Evolutionary conservation across 2,329 filamentous ascomycete genomes (phyloP).

Genomic region (Penicillium capsulatum): DNA sequence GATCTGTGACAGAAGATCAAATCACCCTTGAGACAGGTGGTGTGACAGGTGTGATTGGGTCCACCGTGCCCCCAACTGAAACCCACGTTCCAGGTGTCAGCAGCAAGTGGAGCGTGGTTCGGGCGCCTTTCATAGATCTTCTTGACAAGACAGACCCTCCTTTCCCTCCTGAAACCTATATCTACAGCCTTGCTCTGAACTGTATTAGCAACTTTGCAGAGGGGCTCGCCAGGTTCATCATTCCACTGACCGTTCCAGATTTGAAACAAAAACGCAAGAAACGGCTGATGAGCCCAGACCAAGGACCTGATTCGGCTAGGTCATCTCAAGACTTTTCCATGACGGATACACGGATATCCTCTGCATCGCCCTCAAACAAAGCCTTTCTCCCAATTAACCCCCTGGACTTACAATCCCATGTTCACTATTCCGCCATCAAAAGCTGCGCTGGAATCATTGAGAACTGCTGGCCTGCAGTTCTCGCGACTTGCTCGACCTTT

Average conservation of each 20-base stretch:
- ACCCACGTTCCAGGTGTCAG: slow-evolving; percentile 72
- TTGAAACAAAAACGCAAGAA: slow-evolving; percentile 49
- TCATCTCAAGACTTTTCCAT: slow-evolving; percentile 29
- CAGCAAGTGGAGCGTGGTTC: slow-evolving; percentile 82
- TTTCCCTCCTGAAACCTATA: slow-evolving; percentile 80
- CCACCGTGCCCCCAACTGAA: slow-evolving; percentile 63
- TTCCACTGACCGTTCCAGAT: slow-evolving; percentile 85
- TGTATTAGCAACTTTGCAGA: slow-evolving; percentile 90
- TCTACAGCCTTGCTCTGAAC: slow-evolving; percentile 82
- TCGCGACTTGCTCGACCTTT: slow-evolving; percentile 94
- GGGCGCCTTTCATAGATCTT: slow-evolving; percentile 86
- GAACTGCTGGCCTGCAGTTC: slow-evolving; percentile 89
- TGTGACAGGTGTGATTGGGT: slow-evolving; percentile 79
- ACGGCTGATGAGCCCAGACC: slow-evolving; percentile 34
- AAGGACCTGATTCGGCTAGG: slow-evolving; percentile 32
- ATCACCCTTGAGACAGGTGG: slow-evolving; percentile 86
- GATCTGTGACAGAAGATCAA: slow-evolving; percentile 65
- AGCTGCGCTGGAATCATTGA: slow-evolving; percentile 79
- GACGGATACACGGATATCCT: slow-evolving; percentile 27
- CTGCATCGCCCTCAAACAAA: slow-evolving; percentile 24
- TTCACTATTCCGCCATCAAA: slow-evolving; percentile 65
- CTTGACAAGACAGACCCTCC: slow-evolving; percentile 88
- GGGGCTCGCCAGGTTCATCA: slow-evolving; percentile 84
- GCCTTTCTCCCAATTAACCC: slow-evolving; percentile 69
- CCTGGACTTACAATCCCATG: slow-evolving; percentile 67